These are phyloP conservation scores for Globisporangium paroecandrum DNA, from an alignment of 352 stramenopile species.

Conservation along the genomic window DNA sequence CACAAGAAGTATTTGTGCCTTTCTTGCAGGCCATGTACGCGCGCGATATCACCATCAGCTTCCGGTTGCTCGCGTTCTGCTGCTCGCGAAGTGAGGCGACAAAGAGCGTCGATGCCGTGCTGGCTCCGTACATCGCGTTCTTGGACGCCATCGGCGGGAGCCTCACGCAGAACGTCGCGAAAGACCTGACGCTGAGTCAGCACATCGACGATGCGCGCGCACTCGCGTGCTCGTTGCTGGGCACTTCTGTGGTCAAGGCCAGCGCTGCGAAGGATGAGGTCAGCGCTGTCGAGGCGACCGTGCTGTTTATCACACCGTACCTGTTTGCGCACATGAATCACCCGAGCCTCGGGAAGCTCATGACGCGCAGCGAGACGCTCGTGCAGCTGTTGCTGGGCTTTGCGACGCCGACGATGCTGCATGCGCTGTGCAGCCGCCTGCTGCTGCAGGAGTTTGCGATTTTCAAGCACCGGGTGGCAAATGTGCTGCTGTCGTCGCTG, in stretches of 20 bases:
- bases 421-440: slow-evolving; percentile 53
- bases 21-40: slow-evolving; percentile 81
- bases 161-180: slow-evolving; percentile 48
- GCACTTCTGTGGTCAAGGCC: slow-evolving; percentile 25
- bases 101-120: slow-evolving; percentile 52
- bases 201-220: slow-evolving; percentile 76
- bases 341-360: slow-evolving; percentile 52
- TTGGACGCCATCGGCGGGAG: slow-evolving; percentile 49
- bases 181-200: slow-evolving; percentile 69
- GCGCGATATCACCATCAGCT: slow-evolving; percentile 70
- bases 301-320: slow-evolving; percentile 60
- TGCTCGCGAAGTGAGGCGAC: slow-evolving; percentile 42
- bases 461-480: slow-evolving; percentile 65
- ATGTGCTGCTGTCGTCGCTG: slow-evolving; percentile 69
- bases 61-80: slow-evolving; percentile 73
- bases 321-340: slow-evolving; percentile 70
- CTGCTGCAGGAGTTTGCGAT: slow-evolving; percentile 76
- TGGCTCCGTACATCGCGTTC: slow-evolving; percentile 67
- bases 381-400: slow-evolving; percentile 64
- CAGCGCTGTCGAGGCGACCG: slow-evolving; percentile 54
- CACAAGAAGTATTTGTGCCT: slow-evolving; percentile 63
- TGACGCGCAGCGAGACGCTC: slow-evolving; percentile 57
- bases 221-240: slow-evolving; percentile 58
- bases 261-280: slow-evolving; percentile 46
- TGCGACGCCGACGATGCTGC: slow-evolving; percentile 59